Evolutionary conservation across 768 basidiomycete genomes (phyloP).

Genomic region (Amanita exitialis): DNA sequence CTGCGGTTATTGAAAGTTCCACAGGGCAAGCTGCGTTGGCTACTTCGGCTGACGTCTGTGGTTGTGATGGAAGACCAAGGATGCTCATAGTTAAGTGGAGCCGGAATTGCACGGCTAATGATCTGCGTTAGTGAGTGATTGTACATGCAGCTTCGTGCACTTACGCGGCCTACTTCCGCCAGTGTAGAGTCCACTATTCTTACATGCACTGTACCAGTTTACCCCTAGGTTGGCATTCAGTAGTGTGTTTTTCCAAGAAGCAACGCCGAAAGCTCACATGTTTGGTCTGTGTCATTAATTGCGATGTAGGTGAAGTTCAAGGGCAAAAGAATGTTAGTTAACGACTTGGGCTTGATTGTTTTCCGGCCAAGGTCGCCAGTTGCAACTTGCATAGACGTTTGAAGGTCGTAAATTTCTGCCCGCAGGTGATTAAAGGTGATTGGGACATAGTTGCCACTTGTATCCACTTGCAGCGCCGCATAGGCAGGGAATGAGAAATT

Average conservation of each 20-base stretch:
- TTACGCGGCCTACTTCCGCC: constrained; percentile 50
- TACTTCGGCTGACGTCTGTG: constrained; percentile 44
- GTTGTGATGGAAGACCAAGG: constrained; percentile 49
- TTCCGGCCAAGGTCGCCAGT: constrained; percentile 50
- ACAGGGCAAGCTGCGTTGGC: constrained; percentile 60
- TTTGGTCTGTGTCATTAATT: constrained; percentile 70
- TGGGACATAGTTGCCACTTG: constrained; percentile 65
- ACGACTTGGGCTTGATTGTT: constrained; percentile 56
- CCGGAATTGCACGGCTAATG: constrained; percentile 48
- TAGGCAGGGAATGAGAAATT: constrained; percentile 86
- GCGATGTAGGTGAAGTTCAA: constrained; percentile 80
- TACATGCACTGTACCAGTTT: constrained; percentile 73
- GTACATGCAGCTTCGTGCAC: constrained; percentile 16
- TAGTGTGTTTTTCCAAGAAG: constrained; percentile 3
- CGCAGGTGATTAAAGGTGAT: constrained; percentile 58
- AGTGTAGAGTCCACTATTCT: constrained; percentile 39
- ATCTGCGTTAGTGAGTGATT: constrained; percentile 8
- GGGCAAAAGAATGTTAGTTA: constrained; percentile 59
- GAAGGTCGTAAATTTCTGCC: constrained; percentile 63
- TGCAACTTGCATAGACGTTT: constrained; percentile 54
- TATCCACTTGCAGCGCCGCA: constrained; percentile 70
- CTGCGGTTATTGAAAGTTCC: constrained; percentile 45
- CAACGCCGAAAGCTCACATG: constrained; percentile 42
- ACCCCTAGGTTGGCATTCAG: constrained; percentile 32
- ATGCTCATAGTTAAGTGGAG: constrained; percentile 61